These are phyloP conservation scores for Tetrapyrgos nigripes DNA, from an alignment of 1,284 basidiomycete genomes.

Conservation along the genomic window DNA sequence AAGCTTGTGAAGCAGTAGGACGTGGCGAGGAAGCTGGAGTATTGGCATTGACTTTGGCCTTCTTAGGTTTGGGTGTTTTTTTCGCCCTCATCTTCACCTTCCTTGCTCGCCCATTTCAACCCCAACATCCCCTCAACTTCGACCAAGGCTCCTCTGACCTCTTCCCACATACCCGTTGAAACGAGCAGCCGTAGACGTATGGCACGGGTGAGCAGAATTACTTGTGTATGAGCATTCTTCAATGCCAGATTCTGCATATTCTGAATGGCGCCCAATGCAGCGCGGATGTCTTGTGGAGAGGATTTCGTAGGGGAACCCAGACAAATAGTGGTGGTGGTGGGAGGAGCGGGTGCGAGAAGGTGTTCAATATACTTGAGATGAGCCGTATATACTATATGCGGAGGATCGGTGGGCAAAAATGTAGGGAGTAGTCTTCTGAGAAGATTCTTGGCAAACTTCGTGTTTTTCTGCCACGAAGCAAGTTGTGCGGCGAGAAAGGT, in stretches of 20 bases:
- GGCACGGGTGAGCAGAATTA: conserved; percentile 53
- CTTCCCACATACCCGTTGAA: conserved; percentile 56
- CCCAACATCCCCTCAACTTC: conserved; percentile 53
- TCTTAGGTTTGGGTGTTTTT: neutral
- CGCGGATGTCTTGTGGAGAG: conserved; percentile 40
- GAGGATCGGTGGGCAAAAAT: conserved; percentile 53
- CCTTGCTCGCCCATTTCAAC: conserved; percentile 28
- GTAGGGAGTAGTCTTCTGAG: conserved; percentile 60
- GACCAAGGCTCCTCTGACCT: conserved; percentile 51
- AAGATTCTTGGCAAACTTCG: conserved; percentile 61
- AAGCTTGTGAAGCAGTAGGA: conserved; percentile 1
- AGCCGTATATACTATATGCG: conserved; percentile 57
- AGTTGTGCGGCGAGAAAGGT: conserved; percentile 65
- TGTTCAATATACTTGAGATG: conserved; percentile 60
- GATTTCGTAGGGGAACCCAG: conserved; percentile 15
- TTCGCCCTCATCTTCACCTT: conserved; percentile 1
- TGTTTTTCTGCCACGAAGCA: conserved; percentile 57
- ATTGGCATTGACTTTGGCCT: neutral
- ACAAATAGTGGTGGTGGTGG: conserved; percentile 11
- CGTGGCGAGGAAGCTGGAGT: neutral
- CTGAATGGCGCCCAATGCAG: conserved; percentile 49
- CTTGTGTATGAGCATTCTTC: conserved; percentile 46
- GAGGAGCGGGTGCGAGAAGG: conserved; percentile 34
- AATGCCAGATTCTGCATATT: conserved; percentile 47
- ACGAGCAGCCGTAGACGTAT: conserved; percentile 60